Evolutionary conservation across 768 basidiomycete species (phyloP).

Genomic region (Naganishia randhawae): DNA sequence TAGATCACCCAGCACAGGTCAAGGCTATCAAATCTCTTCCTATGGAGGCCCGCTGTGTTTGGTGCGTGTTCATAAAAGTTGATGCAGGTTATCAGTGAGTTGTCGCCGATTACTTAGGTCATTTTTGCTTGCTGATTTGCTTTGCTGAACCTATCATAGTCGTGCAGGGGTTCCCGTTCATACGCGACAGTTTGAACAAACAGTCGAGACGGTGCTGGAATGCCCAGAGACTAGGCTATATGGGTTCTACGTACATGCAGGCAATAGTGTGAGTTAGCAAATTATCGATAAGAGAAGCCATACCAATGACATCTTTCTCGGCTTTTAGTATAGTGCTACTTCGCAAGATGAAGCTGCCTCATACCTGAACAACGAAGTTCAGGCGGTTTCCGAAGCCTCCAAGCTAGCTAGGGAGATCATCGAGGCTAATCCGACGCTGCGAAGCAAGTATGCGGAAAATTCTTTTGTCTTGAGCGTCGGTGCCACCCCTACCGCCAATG

Average conservation of each 20-base stretch:
- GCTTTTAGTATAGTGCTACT: conserved; percentile 62
- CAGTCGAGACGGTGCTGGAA: conserved; percentile 58
- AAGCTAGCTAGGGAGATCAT: conserved; percentile 53
- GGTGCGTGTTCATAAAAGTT: conserved; percentile 78
- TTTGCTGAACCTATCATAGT: conserved; percentile 51
- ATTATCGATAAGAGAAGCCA: neutral
- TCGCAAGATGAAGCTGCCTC: conserved; percentile 63
- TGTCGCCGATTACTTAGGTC: no score
- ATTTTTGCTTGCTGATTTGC: neutral
- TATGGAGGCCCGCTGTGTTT: conserved; percentile 49
- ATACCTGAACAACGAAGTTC: conserved; percentile 67
- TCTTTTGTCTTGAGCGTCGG: conserved; percentile 71
- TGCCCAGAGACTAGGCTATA: conserved; percentile 64
- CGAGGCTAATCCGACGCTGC: conserved; percentile 38
- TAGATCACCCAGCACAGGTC: conserved; percentile 74
- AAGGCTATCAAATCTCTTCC: conserved; percentile 60
- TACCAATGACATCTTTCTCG: neutral
- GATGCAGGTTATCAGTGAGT: conserved; percentile 72
- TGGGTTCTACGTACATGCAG: conserved; percentile 79
- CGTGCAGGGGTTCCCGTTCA: conserved; percentile 66
- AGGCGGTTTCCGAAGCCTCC: conserved; percentile 66
- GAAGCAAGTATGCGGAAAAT: conserved; percentile 43
- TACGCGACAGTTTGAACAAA: conserved; percentile 58
- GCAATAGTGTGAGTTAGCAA: conserved; percentile 51
- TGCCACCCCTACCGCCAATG: conserved; percentile 82